Percentiles rank a stretch among this genome's conserved stretches.
Evolutionary conservation across 495 filamentous ascomycete genomes (phyloP).

Genomic region (Penicillium lividum): DNA sequence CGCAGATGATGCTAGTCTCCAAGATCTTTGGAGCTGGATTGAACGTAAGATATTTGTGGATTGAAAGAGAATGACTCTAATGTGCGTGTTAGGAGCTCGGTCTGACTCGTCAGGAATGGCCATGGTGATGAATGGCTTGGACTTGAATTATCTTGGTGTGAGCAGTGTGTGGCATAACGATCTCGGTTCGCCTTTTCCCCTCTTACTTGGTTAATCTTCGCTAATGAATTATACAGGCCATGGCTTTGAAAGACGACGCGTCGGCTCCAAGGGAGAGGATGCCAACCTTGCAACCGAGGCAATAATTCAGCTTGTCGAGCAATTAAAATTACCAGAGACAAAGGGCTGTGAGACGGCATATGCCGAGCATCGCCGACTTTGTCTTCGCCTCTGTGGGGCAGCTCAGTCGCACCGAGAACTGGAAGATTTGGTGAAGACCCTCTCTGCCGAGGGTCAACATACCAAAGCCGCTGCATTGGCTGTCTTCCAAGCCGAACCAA

Average conservation of each 20-base stretch:
- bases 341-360: slow-evolving; percentile 60
- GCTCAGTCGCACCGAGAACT: slow-evolving; percentile 62
- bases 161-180: slow-evolving; percentile 76
- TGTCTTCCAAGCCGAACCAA: slow-evolving; percentile 69
- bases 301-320: slow-evolving; percentile 51
- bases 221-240: slow-evolving; percentile 34
- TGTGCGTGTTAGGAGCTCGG: slow-evolving; percentile 56
- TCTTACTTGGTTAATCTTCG: background rate
- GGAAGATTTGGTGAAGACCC: slow-evolving; percentile 59
- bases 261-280: slow-evolving; percentile 26
- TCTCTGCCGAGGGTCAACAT: slow-evolving; percentile 62
- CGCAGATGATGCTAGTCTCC: slow-evolving; percentile 70
- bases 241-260: slow-evolving; percentile 34
- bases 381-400: slow-evolving; percentile 76
- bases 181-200: slow-evolving; percentile 50
- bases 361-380: slow-evolving; percentile 74
- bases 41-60: slow-evolving; percentile 51
- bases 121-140: slow-evolving; percentile 73
- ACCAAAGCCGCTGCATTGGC: slow-evolving; percentile 82
- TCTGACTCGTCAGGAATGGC: slow-evolving; percentile 62
- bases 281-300: slow-evolving; percentile 45
- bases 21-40: slow-evolving; percentile 77
- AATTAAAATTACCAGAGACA: slow-evolving; percentile 48
- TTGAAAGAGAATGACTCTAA: slow-evolving; percentile 22
- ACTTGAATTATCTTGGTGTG: slow-evolving; percentile 85